Evolutionary conservation across 2,329 filamentous ascomycete genomes (phyloP).

Genomic region (Fusarium sp.): DNA sequence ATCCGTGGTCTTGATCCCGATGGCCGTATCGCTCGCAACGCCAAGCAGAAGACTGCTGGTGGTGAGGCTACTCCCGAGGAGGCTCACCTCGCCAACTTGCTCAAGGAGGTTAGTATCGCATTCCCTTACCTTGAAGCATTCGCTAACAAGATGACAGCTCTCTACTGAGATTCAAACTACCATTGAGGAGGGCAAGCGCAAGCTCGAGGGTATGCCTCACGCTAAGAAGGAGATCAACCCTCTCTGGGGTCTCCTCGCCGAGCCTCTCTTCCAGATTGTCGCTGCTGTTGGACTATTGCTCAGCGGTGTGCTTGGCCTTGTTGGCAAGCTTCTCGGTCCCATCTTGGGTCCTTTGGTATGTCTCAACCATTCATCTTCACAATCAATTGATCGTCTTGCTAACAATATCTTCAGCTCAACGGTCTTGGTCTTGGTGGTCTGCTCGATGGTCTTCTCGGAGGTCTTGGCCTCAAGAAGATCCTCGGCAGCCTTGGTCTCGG

Average conservation of each 20-base stretch:
- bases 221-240: slow-evolving; percentile 96
- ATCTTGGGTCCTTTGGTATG: slow-evolving; percentile 29
- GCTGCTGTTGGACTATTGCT: slow-evolving; percentile 87
- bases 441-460: slow-evolving; percentile 80
- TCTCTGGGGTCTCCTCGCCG: slow-evolving; percentile 81
- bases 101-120: slow-evolving; percentile 72
- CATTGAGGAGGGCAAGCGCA: slow-evolving; percentile 88
- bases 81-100: slow-evolving; percentile 81
- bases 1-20: slow-evolving; percentile 91
- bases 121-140: background rate
- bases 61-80: slow-evolving; percentile 77
- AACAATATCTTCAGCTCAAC: slow-evolving; percentile 60
- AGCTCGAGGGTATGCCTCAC: slow-evolving; percentile 90
- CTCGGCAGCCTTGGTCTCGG: slow-evolving; percentile 77
- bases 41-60: slow-evolving; percentile 80
- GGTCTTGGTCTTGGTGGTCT: slow-evolving; percentile 85
- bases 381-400: slow-evolving; percentile 11
- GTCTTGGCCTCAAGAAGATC: slow-evolving; percentile 78
- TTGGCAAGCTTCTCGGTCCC: slow-evolving; percentile 72
- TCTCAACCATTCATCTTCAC: background rate
- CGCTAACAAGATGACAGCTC: slow-evolving; percentile 56
- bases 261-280: slow-evolving; percentile 92
- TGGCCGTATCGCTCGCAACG: slow-evolving; percentile 83
- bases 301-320: slow-evolving; percentile 83
- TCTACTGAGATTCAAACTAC: slow-evolving; percentile 82